A percentile compares a stretch with the other conserved stretches of the same genome.
Conservation (phyloP, 352 stramenopile species). For the Phytophthora quininea region DNA sequence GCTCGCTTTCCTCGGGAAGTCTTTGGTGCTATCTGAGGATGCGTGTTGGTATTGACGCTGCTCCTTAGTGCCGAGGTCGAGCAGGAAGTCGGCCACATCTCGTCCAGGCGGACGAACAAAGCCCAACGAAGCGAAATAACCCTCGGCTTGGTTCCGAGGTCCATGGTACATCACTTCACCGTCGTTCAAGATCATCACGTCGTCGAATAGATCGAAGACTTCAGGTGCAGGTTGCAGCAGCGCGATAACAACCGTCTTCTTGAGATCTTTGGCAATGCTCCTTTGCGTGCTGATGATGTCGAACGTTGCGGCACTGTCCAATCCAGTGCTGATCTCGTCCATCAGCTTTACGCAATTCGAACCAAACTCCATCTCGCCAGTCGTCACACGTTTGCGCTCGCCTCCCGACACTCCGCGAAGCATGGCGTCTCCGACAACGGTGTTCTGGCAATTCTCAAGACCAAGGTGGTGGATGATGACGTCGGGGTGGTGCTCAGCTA, state of each 20-base stretch:
- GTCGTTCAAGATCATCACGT: slow-evolving; percentile 53
- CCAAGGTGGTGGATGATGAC: slow-evolving; percentile 48
- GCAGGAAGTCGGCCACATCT: slow-evolving; percentile 46
- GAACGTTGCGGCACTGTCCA: slow-evolving; percentile 57
- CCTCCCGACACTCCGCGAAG: slow-evolving; percentile 76
- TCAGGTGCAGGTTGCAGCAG: slow-evolving; percentile 82
- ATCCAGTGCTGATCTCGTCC: slow-evolving; percentile 72
- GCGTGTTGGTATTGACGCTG: slow-evolving; percentile 38
- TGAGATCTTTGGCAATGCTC: slow-evolving; percentile 42
- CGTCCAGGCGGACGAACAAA: slow-evolving; percentile 49
- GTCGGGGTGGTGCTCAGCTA: slow-evolving; percentile 46
- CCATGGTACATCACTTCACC: slow-evolving; percentile 46
- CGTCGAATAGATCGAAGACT: slow-evolving; percentile 51
- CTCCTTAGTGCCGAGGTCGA: slow-evolving; percentile 45
- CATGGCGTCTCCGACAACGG: slow-evolving; percentile 58
- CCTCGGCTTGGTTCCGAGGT: slow-evolving; percentile 52
- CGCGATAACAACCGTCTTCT: slow-evolving; percentile 60
- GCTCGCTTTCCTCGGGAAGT: slow-evolving; percentile 22
- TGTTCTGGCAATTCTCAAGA: slow-evolving; percentile 53
- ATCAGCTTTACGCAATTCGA: slow-evolving; percentile 73
- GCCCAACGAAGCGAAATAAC: slow-evolving; percentile 80
- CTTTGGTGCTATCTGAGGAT: neutral
- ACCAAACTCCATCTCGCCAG: slow-evolving; percentile 84
- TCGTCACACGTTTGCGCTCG: slow-evolving; percentile 90
- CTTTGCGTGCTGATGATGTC: slow-evolving; percentile 52